Evolutionary conservation across 148 eudicot species (phyloP).

Genomic region (Tetragonia tetragonoides): DNA sequence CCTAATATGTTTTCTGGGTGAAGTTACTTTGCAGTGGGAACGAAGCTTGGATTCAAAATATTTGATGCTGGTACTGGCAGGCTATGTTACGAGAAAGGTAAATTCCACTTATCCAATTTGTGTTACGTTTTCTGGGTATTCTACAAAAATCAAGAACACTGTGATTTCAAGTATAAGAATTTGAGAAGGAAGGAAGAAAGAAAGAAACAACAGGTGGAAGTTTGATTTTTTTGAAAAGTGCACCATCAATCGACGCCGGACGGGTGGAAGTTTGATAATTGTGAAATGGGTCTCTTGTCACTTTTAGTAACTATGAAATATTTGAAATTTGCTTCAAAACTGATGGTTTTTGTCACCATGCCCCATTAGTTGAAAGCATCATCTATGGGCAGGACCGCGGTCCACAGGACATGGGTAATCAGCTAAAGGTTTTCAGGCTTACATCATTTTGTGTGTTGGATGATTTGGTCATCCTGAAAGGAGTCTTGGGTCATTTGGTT

Average conservation of each 20-base stretch:
- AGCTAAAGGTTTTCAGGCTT: no score
- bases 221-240: no score
- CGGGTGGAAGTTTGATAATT: neutral
- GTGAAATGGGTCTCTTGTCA: neutral
- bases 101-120: neutral
- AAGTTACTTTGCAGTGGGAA: constrained; percentile 83
- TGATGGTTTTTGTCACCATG: no score
- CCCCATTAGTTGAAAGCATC: no score
- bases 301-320: no score
- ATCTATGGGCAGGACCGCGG: no score
- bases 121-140: neutral
- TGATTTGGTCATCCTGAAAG: no score
- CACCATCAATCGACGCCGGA: no score
- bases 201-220: neutral
- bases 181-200: neutral
- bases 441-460: no score
- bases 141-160: neutral
- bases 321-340: no score
- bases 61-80: constrained; percentile 69
- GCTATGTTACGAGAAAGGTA: constrained; percentile 72
- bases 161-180: neutral
- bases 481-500: neutral
- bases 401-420: no score
- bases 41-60: constrained; percentile 77
- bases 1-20: neutral